Evolutionary conservation across 345 rosid species (phyloP).

Genomic region (Eucalyptus sp.): DNA sequence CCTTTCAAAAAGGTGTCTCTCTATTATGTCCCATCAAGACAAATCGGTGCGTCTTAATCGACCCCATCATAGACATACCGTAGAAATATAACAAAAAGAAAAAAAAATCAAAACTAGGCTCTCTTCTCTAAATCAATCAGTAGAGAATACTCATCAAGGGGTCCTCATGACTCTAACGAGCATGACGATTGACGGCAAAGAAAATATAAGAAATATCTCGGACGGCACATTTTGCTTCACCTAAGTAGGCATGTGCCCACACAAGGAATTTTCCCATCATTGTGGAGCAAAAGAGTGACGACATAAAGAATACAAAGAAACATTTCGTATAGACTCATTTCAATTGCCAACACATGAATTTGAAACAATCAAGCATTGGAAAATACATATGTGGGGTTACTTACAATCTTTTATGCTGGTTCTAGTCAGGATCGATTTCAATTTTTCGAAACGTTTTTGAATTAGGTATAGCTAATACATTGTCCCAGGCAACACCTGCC

Average conservation of each 20-base stretch:
- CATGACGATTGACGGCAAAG: not conserved
- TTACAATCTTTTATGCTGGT: not conserved
- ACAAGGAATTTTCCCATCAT: not conserved
- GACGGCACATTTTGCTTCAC: not conserved
- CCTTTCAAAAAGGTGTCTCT: too few relatives aligned
- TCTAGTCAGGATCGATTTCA: not conserved
- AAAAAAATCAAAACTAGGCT: not conserved
- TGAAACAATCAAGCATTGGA: not conserved
- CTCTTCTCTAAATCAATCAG: not conserved
- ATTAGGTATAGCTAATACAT: not conserved
- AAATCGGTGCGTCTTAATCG: accelerated
- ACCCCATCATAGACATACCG: too few relatives aligned
- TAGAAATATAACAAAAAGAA: not conserved
- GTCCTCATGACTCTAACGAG: not conserved
- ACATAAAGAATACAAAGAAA: not conserved
- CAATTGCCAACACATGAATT: not conserved
- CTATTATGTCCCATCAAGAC: too few relatives aligned
- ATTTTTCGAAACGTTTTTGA: not conserved
- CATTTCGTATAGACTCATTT: not conserved
- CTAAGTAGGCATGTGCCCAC: not conserved
- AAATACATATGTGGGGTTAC: not conserved
- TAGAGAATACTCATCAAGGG: not conserved
- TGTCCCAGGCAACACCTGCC: not conserved
- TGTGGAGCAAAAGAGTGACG: not conserved
- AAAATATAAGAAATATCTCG: not conserved